Evolutionary conservation across 768 basidiomycete genomes (phyloP).

Genomic region (Megacollybia marginata): DNA sequence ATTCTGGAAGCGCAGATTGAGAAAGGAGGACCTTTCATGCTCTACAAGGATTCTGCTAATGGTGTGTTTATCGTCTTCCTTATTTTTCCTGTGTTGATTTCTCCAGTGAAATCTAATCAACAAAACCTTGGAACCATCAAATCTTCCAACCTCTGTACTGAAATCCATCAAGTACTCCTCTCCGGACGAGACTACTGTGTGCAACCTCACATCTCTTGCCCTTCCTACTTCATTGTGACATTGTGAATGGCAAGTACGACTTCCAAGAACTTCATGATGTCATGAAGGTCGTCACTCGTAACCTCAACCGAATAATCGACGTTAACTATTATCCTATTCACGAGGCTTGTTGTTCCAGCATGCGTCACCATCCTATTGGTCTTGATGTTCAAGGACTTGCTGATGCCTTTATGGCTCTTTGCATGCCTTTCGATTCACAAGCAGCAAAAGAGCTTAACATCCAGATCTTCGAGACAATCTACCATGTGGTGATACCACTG

Average conservation of each 20-base stretch:
- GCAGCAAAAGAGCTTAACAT: conserved; percentile 65
- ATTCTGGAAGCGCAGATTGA: conserved; percentile 78
- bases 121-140: conserved; percentile 82
- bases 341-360: conserved; percentile 70
- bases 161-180: conserved; percentile 70
- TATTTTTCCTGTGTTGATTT: not conserved
- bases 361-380: conserved; percentile 78
- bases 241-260: conserved; percentile 57
- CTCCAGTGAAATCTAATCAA: conserved; percentile 71
- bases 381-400: conserved; percentile 81
- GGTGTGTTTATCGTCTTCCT: conserved; percentile 28
- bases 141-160: conserved; percentile 80
- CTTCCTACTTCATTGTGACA: conserved; percentile 71
- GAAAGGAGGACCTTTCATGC: conserved; percentile 76
- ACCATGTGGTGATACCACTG: conserved; percentile 72
- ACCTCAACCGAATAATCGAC: conserved; percentile 73
- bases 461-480: conserved; percentile 84
- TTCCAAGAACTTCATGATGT: conserved; percentile 79
- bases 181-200: conserved; percentile 78
- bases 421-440: conserved; percentile 70
- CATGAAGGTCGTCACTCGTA: conserved; percentile 66
- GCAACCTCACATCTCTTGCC: conserved; percentile 78
- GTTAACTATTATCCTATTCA: conserved; percentile 74
- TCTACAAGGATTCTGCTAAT: conserved; percentile 75
- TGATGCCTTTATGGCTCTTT: conserved; percentile 79